Evolutionary conservation across 1,284 basidiomycete genomes (phyloP), one percentile per base, ranked within the genome.

Genomic region (Ceratorhiza oryzae-sativae): DNA sequence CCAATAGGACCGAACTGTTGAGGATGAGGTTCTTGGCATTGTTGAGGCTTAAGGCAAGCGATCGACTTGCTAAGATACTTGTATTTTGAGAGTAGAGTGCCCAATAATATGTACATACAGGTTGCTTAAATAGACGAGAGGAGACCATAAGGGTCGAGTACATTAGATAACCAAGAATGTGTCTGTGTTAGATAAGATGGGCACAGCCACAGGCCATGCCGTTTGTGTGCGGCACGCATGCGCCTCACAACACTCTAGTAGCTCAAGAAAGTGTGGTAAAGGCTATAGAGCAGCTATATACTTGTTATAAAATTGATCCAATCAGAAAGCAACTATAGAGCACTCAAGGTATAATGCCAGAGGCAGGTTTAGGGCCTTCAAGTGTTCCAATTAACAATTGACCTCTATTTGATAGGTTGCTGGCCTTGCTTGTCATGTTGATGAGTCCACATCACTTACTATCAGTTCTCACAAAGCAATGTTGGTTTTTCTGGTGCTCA

Each of bases 401-500:
- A n/a, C 36, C 15, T 34, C 10, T 20, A 20, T n/a, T 1, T 49
- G n/a, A n/a, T n/a, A 49, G 61, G 61, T 63, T 49, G 2, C 46
- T 12, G 46, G 27, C 3, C 27, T 63, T 4, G 61, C 61, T 34
- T 23, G 46, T 32, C 36, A 34, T 5, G 62, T 65, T 1, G 48
- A 65, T 25, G 48, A 53, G 6, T 65, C 62, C 23, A 12, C 48
- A 53, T 6, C n/a, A 1, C 30, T 53, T 3, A 65, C 10, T 2
- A 23, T 42, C 9, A 65, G 53, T 46, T 53, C 53, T 12, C 62
- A 53, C 1, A 49, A 65, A 34, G 23, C 18, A 1, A 39, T 65
- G 4, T 53, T 36, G 10, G 12, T 51, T 13, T 53, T 41, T n/a
- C 48, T 32, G n/a, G 62, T 18, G n/a, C 62, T 65, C 34, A 65